Base-by-base conservation (phyloP, 2,329 filamentous ascomycete species). In the Cercospora janseana region DNA sequence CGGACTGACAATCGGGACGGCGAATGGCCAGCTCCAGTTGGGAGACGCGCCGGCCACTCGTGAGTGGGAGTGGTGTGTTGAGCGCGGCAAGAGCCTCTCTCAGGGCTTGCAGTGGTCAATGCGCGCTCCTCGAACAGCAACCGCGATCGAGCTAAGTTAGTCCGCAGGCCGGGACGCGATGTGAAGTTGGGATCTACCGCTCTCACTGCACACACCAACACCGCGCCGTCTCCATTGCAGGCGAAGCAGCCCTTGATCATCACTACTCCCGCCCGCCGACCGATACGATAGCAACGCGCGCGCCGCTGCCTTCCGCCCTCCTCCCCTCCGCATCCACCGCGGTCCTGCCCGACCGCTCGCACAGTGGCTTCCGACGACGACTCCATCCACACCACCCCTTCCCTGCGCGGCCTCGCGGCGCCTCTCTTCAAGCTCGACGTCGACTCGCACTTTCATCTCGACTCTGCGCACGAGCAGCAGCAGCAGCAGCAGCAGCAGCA, bases 281-380 rank as follows among this genome's bases (percentile, higher is more conserved):
- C 12, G 35, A 23, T 38, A 21, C 26, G 35, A 20, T 40, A 24
- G 35, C 20, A 26, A 20, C 35, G 35, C 35, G 35, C 21, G 20
- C 29, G 10, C 29, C 20, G 35, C 41, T 27, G 41, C 41, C 41
- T 21, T 18, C 23, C 41, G 26, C 27, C 26, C 18, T 31, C 18
- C 24, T 23, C 27, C 13, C 41, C 18, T 8, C 16, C 26, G 13
- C 41, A 24, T 15, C 26, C 24, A n/a, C 41, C 41, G 16, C 24
- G 26, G 18, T 43, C 53, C 35, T 23, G 42, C 28, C 38, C 32
- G 42, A 44, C 48, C 48, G 38, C 52, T 37, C 38, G 49, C 61
- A 64, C 45, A 28, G 62, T 66, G 64, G 64, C 61, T 64, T 65
- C 64, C 40, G 59, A 64, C 61, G 62, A 57, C 54, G 59, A 59